Evolutionary conservation across 2,329 filamentous ascomycete genomes (phyloP), one percentile per base, ranked within the genome.

Genomic region (Diaporthe sp.): DNA sequence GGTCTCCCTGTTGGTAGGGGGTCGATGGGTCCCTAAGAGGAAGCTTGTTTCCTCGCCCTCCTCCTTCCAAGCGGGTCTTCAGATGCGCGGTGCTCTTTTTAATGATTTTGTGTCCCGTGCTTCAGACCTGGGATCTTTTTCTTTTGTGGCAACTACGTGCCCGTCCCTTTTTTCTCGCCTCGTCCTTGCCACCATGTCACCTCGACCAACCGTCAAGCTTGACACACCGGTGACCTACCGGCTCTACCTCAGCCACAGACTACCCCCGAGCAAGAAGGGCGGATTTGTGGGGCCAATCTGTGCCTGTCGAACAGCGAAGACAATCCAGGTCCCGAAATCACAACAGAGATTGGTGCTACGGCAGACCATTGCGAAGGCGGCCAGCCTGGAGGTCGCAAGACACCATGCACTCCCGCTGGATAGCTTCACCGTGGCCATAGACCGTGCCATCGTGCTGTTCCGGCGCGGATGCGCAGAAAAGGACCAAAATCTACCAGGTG

Each of bases 171-270:
- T 28, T 1, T 35, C 13, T 52, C 13, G 8, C 22, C 64, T 47
- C n/a, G 8, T 13, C 33, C 45, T 67, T 67, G 64, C 64, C 64
- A 67, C 45, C 30, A 67, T 67, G 64, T 67, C 64, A 33, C 64
- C 64, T 30, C 45, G 33, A 15, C 64, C 64, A 38, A n/a, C 47
- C 4, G 45, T 67, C 64, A 67, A 67, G 4, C 64, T 67, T 38
- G 64, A 67, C 45, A 67, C 64, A 9, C 45, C 45, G 13, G 64
- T 67, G 17, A 52, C 64, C 15, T 67, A 52, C 33, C 64, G 64
- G 22, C 30, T 67, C 15, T 67, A 67, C 33, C 45, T 67, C 22
- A 67, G 64, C 64, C 64, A 52, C 64, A 67, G 64, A 28, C 33
- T 67, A 25, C 64, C 64, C 22, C 22, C 64, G 33, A 67, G 47